phyloP scores from a whole-genome alignment of 2,329 filamentous ascomycete genomes.

The Calonectria montana region DNA sequence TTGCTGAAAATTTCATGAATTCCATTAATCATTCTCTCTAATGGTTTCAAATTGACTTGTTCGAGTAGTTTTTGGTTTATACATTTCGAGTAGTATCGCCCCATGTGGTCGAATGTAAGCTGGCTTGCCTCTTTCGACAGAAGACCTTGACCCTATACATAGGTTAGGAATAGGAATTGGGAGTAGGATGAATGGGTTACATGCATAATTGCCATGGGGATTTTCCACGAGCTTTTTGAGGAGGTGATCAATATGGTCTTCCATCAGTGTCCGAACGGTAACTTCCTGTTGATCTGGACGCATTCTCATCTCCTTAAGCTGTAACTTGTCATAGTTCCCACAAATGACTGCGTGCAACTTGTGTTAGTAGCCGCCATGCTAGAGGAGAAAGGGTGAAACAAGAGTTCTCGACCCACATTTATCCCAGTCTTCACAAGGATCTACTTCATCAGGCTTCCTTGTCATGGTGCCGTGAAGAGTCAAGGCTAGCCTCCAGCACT shows the following conservation, averaged over 20 bases:
- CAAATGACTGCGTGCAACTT: slow-evolving; percentile 13
- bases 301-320: neutral
- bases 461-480: slow-evolving; percentile 9
- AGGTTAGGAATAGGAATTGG: neutral
- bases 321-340: slow-evolving; percentile 14
- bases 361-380: neutral
- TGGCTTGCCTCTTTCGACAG: neutral
- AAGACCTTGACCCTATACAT: neutral
- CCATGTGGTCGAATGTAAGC: neutral
- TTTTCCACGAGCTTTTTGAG: neutral
- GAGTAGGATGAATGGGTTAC: neutral
- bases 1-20: slow-evolving; percentile 14
- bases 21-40: slow-evolving; percentile 16
- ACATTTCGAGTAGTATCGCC: slow-evolving; percentile 22
- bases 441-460: neutral
- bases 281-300: neutral
- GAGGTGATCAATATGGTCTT: neutral
- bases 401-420: slow-evolving; percentile 18
- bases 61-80: neutral
- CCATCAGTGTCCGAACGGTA: neutral
- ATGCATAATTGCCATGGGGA: neutral
- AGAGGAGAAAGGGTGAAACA: neutral
- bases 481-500: slow-evolving; percentile 13
- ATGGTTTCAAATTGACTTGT: neutral
- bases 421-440: slow-evolving; percentile 32